Evolutionary conservation across 495 filamentous ascomycete species (phyloP), one percentile per base, ranked within the genome.

Genomic region (Talaromyces liani): DNA sequence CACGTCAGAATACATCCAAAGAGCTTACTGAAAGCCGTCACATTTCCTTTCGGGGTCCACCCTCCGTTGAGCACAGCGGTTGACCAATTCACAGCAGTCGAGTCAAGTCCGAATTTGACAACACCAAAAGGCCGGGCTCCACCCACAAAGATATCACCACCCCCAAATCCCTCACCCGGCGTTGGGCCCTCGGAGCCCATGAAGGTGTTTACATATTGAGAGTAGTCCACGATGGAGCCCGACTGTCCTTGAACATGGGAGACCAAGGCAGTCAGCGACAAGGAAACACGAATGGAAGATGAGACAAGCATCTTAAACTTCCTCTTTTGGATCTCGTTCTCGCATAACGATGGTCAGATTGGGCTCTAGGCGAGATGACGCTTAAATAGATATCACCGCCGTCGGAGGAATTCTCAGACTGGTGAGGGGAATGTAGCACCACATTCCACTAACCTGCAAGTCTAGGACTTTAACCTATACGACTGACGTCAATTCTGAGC

Each of bases 61-160:
- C 87, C 87, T 7, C 85, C 86, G 68, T 77, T 77, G 29, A 77
- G 60, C 22, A 73, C 66, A 9, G 72, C 72, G 7, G 66, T 69
- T 34, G 56, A 85, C 88, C 63, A 84, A 76, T 72, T 88, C 77
- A 59, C 75, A 72, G 66, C 82, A 72, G 63, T 82, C 73, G 65
- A 79, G 66, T 90, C 88, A 33, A 87, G 81, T 1, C 87, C 88
- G 9, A 89, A 75, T 68, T 89, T 91, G 41, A 84, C 85, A 65
- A 89, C 82, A 29, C 85, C 86, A 63, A 88, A 87, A 3, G 88
- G 88, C 9, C 79, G 70, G 54, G 80, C 80, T 51, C 86, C 85
- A 1, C 87, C 87, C 7, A 87, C 83, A 66, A 91, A 90, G 55
- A 85, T 88, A 65, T 89, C 88, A 5, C 87, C 87, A 34, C 86